Percentiles rank a stretch among this genome's conserved stretches.
These are phyloP conservation scores for Thraustochytrium sp. DNA, from an alignment of 352 stramenopile species.

Conservation along the genomic window DNA sequence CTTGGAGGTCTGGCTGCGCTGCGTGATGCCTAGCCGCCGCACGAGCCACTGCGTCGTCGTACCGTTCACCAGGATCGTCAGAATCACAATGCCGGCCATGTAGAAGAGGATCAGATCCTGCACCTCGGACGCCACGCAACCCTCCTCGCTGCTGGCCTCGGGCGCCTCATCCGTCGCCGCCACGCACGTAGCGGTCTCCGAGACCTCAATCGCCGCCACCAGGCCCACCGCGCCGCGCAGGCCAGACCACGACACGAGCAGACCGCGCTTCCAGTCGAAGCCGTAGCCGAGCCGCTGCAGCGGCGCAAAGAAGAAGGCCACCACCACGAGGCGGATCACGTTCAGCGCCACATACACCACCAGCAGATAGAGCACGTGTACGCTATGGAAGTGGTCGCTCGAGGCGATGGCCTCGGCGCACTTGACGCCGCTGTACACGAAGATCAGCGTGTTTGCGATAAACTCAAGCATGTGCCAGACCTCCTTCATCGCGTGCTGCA, in stretches of 20 bases:
- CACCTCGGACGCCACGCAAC: background rate
- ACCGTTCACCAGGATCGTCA: constrained; percentile 50
- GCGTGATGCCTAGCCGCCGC: constrained; percentile 4
- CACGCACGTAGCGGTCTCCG: background rate
- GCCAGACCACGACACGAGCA: constrained; percentile 47
- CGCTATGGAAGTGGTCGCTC: background rate
- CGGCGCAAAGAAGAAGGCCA: constrained; percentile 41
- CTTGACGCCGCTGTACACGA: constrained; percentile 58
- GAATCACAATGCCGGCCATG: constrained; percentile 49
- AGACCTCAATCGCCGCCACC: constrained; percentile 48
- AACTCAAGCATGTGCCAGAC: constrained; percentile 63
- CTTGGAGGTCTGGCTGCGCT: background rate
- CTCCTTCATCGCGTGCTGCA: constrained; percentile 56
- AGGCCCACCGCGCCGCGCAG: constrained; percentile 55
- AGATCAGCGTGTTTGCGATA: constrained; percentile 65
- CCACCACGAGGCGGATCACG: constrained; percentile 46
- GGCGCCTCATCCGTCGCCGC: background rate
- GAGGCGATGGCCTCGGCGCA: background rate
- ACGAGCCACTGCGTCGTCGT: constrained; percentile 40
- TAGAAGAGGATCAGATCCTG: constrained; percentile 50
- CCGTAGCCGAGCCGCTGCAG: constrained; percentile 45
- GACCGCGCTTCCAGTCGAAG: constrained; percentile 7
- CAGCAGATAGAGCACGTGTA: background rate
- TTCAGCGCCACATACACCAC: constrained; percentile 47
- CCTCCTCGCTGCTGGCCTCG: background rate